Evolutionary conservation across 2,329 filamentous ascomycete species (phyloP).

Genomic region (Seiridium cupressi): DNA sequence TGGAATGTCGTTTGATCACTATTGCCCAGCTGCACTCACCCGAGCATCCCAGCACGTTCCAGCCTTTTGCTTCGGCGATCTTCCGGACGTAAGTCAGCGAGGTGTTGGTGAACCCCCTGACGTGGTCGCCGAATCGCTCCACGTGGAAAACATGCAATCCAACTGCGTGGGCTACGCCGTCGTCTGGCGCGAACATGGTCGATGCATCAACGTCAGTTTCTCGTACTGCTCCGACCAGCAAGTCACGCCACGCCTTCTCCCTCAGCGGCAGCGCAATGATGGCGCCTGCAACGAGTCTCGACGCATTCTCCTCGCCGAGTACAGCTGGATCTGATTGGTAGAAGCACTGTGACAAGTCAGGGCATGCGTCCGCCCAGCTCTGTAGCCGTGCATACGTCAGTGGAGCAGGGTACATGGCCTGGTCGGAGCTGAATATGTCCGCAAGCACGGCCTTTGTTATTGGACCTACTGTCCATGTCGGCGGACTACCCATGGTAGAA

Average conservation of each 20-base stretch:
- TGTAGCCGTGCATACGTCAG: slow-evolving; percentile 25
- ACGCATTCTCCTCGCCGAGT: not conserved
- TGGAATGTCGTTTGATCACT: not conserved
- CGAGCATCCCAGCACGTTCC: slow-evolving; percentile 25
- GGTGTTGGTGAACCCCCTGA: slow-evolving; percentile 19
- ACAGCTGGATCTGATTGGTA: not conserved
- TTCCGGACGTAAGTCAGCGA: slow-evolving; percentile 17
- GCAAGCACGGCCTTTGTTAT: slow-evolving; percentile 17
- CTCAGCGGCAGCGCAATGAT: slow-evolving; percentile 29
- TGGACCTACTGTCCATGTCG: not conserved
- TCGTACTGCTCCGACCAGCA: slow-evolving; percentile 26
- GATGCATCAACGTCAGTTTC: slow-evolving; percentile 24
- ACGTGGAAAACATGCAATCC: slow-evolving; percentile 35
- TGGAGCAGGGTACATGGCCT: slow-evolving; percentile 33
- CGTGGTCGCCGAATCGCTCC: slow-evolving; percentile 21
- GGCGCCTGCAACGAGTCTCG: slow-evolving; percentile 15
- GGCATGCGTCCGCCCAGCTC: slow-evolving; percentile 24
- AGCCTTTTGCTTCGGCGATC: slow-evolving; percentile 12
- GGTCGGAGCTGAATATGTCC: slow-evolving; percentile 25
- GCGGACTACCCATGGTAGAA: not conserved
- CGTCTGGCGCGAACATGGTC: slow-evolving; percentile 21
- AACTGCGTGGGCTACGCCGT: slow-evolving; percentile 13
- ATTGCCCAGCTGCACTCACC: slow-evolving; percentile 15
- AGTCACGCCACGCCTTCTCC: slow-evolving; percentile 21
- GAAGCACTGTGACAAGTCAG: slow-evolving; percentile 26